Conservation (phyloP, 352 stramenopile genomes). For the Globisporangium sylvaticum region DNA sequence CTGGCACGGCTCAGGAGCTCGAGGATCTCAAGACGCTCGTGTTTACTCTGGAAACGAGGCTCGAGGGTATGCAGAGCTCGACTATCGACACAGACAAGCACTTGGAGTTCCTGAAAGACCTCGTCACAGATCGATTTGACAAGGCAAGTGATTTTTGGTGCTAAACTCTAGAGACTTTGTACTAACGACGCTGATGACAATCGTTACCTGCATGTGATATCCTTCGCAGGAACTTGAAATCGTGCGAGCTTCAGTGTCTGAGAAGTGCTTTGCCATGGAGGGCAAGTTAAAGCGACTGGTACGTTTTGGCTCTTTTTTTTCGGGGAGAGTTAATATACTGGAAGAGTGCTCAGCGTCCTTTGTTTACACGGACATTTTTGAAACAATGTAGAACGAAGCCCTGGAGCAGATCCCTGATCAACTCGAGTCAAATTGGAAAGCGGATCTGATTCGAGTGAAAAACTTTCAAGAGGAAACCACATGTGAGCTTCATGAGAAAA, state of each 20-base stretch:
- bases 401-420: slow-evolving; percentile 26
- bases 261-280: slow-evolving; percentile 52
- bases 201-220: not conserved
- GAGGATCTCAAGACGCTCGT: slow-evolving; percentile 52
- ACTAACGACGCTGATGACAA: not conserved
- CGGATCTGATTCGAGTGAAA: slow-evolving; percentile 8
- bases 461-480: slow-evolving; percentile 4
- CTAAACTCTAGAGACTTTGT: too few species aligned
- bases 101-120: slow-evolving; percentile 35
- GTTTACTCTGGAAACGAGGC: slow-evolving; percentile 35
- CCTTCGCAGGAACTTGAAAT: slow-evolving; percentile 44
- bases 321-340: not conserved
- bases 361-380: not conserved
- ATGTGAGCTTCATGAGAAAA: slow-evolving; percentile 23
- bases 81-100: slow-evolving; percentile 29
- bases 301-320: not conserved
- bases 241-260: slow-evolving; percentile 48
- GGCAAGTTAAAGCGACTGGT: slow-evolving; percentile 40
- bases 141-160: too few species aligned
- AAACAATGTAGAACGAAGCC: slow-evolving; percentile 21
- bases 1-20: slow-evolving; percentile 29
- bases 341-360: not conserved
- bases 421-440: slow-evolving; percentile 20
- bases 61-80: slow-evolving; percentile 39
- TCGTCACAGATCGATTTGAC: slow-evolving; percentile 37